A percentile compares a stretch with the other conserved stretches of the same genome.
Evolutionary conservation across 805 yeast genomes (phyloP).

Genomic region (Pachysolen tannophilus): DNA sequence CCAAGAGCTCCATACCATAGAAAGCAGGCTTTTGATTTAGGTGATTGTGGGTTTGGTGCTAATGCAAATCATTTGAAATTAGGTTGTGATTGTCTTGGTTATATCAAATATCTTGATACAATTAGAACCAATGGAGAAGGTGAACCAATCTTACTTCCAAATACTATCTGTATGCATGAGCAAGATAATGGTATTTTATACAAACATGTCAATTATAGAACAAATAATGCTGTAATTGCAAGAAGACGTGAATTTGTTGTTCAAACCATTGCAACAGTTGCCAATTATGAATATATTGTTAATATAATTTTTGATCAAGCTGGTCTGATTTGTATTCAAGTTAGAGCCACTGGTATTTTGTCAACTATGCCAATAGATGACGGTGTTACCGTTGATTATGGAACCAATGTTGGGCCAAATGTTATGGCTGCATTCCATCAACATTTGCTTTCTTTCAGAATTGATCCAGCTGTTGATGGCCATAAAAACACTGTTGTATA

Average conservation of each 20-base stretch:
- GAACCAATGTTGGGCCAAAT: conserved; percentile 71
- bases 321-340: conserved; percentile 71
- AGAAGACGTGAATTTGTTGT: conserved; percentile 74
- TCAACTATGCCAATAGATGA: conserved; percentile 80
- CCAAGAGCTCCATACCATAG: conserved; percentile 79
- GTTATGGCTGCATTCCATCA: conserved; percentile 83
- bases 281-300: conserved; percentile 74
- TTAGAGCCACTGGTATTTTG: conserved; percentile 80
- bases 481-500: conserved; percentile 65
- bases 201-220: conserved; percentile 78
- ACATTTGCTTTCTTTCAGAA: conserved; percentile 70
- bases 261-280: conserved; percentile 78
- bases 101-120: conserved; percentile 66
- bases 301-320: conserved; percentile 69
- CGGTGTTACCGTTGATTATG: conserved; percentile 57
- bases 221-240: conserved; percentile 58
- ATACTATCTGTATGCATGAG: conserved; percentile 75
- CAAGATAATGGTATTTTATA: conserved; percentile 69
- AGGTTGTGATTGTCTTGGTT: conserved; percentile 82
- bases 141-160: conserved; percentile 53
- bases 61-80: conserved; percentile 58
- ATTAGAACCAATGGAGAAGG: conserved; percentile 49
- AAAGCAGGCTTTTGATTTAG: conserved; percentile 82
- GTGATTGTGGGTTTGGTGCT: conserved; percentile 79
- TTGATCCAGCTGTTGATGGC: conserved; percentile 80